phyloP scores from a whole-genome alignment of 1,284 basidiomycete genomes.

The Ceratobasidium sp. region DNA sequence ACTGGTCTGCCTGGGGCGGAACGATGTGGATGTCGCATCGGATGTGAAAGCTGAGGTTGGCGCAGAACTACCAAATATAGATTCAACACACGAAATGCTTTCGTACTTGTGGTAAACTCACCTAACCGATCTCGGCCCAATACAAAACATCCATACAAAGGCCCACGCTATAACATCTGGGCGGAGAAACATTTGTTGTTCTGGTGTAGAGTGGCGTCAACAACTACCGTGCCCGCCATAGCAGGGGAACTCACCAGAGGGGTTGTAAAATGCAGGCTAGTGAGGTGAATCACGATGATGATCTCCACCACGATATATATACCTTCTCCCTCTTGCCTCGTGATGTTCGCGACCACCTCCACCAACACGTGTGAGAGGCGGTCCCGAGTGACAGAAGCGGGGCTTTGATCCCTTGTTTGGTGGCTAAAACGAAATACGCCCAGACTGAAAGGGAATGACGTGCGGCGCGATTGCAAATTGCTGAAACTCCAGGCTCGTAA shows the following conservation, averaged over 20 bases:
- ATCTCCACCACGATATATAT: slow-evolving; percentile 5
- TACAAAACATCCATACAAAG: background rate
- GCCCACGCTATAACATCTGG: slow-evolving; percentile 14
- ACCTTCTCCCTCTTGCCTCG: background rate
- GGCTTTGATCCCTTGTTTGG: slow-evolving; percentile 16
- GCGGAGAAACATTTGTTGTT: background rate
- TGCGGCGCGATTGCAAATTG: slow-evolving; percentile 2
- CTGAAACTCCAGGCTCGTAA: background rate
- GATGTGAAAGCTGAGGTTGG: background rate
- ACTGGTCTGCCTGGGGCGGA: background rate
- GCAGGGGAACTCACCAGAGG: background rate
- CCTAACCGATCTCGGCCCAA: background rate
- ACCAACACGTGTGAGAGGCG: slow-evolving; percentile 14
- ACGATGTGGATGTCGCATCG: background rate
- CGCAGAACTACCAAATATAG: background rate
- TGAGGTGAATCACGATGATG: background rate
- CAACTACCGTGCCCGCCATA: background rate
- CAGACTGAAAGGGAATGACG: slow-evolving; percentile 1
- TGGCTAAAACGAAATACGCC: slow-evolving; percentile 1
- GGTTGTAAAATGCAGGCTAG: background rate
- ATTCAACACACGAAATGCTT: background rate
- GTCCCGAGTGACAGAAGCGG: slow-evolving; percentile 32
- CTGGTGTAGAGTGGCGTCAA: background rate
- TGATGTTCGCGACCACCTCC: slow-evolving; percentile 25
- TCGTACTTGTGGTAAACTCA: background rate